phyloP scores from a whole-genome alignment of 2,329 filamentous ascomycete genomes.

The Colletotrichum simmondsii region DNA sequence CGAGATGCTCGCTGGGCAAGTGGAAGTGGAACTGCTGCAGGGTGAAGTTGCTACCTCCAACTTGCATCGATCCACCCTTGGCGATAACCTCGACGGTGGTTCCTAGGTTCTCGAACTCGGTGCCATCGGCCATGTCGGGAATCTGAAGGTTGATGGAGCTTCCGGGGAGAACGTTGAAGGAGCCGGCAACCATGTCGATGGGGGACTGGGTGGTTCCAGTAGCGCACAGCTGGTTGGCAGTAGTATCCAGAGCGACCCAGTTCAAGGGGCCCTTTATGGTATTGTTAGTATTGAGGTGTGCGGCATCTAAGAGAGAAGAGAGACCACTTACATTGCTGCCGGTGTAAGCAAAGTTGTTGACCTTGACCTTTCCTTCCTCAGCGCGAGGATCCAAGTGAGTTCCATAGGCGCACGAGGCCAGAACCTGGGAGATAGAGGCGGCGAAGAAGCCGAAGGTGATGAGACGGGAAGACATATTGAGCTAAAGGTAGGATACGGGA shows the following conservation, averaged over 20 bases:
- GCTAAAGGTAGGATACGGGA: slow-evolving; percentile 24
- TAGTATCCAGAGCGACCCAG: slow-evolving; percentile 54
- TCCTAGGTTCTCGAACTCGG: slow-evolving; percentile 67
- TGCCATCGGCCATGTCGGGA: slow-evolving; percentile 52
- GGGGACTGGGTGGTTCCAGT: slow-evolving; percentile 59
- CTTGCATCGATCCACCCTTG: slow-evolving; percentile 50
- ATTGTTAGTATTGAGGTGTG: slow-evolving; percentile 4
- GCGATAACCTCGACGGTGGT: slow-evolving; percentile 67
- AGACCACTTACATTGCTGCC: slow-evolving; percentile 46
- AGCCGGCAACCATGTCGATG: slow-evolving; percentile 49
- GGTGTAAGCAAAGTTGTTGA: slow-evolving; percentile 51
- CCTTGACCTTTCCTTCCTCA: slow-evolving; percentile 42
- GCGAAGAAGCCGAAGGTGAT: slow-evolving; percentile 29
- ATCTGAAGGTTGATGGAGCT: slow-evolving; percentile 40
- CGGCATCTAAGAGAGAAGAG: background rate
- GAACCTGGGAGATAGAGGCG: slow-evolving; percentile 30
- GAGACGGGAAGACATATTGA: slow-evolving; percentile 31
- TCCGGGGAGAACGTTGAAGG: slow-evolving; percentile 35
- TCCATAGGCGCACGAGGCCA: slow-evolving; percentile 53
- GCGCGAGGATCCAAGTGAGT: slow-evolving; percentile 47
- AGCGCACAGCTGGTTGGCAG: slow-evolving; percentile 54
- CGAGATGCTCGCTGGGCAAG: slow-evolving; percentile 59
- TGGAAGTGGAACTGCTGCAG: slow-evolving; percentile 63
- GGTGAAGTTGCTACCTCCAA: slow-evolving; percentile 48
- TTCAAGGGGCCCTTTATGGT: slow-evolving; percentile 52